Conservation (phyloP, 305 asterid genomes). For the Solanum hybrid region DNA sequence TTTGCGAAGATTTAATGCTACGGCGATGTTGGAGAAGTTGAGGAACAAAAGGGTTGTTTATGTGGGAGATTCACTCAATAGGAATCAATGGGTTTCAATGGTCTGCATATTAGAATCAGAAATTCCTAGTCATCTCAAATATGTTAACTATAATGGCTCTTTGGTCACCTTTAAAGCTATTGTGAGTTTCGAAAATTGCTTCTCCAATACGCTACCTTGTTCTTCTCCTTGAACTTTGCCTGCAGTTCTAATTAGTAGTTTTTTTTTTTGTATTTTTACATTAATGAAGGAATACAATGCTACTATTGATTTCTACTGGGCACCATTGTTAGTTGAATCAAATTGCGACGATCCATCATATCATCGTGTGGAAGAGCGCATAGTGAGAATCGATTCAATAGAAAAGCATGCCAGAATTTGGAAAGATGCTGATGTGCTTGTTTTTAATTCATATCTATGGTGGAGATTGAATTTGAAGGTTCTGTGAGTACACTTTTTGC, state of each 20-base stretch:
- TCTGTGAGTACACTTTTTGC: slow-evolving; percentile 29
- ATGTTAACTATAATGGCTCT: slow-evolving; percentile 22
- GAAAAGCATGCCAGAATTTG: slow-evolving; percentile 55
- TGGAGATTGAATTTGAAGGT: slow-evolving; percentile 46
- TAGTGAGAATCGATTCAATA: slow-evolving; percentile 29
- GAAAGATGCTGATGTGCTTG: slow-evolving; percentile 58
- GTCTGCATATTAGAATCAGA: slow-evolving; percentile 40
- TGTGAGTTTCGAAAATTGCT: slow-evolving; percentile 1
- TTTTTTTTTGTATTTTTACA: not conserved
- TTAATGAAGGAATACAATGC: slow-evolving; percentile 49
- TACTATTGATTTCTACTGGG: slow-evolving; percentile 63
- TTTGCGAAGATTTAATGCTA: slow-evolving; percentile 33
- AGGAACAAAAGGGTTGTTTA: slow-evolving; percentile 42
- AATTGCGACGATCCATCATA: slow-evolving; percentile 36
- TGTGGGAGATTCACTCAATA: slow-evolving; percentile 58
- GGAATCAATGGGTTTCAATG: slow-evolving; percentile 48
- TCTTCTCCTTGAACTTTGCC: not conserved
- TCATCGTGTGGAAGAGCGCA: slow-evolving; percentile 20
- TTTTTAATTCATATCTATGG: slow-evolving; percentile 19
- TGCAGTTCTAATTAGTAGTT: not conserved
- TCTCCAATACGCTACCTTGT: not conserved
- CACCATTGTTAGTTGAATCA: slow-evolving; percentile 67
- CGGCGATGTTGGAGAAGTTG: slow-evolving; percentile 32
- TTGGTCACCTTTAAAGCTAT: slow-evolving; percentile 20
- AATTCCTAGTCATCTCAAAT: slow-evolving; percentile 11